A percentile compares a stretch with the other conserved stretches of the same genome.
phyloP scores from a whole-genome alignment of 768 basidiomycete species.

The Agaricus bisporus region DNA sequence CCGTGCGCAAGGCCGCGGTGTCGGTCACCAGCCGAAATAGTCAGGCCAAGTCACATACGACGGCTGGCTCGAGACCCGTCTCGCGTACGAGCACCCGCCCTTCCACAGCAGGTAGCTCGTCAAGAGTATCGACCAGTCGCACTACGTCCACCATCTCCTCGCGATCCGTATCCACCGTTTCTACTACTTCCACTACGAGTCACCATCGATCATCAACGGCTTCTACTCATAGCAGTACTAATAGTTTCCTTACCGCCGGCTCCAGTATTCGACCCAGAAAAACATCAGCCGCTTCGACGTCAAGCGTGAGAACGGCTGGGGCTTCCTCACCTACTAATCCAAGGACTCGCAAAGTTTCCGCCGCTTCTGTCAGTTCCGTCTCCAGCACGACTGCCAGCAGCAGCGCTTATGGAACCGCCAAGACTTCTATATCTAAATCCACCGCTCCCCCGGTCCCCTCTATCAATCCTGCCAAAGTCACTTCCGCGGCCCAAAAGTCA shows the following conservation, averaged over 20 bases:
- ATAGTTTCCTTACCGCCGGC: conserved; percentile 40
- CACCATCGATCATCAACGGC: not conserved
- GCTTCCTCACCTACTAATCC: conserved; percentile 13
- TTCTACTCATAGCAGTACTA: conserved; percentile 10
- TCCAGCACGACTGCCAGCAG: conserved; percentile 15
- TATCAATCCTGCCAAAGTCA: conserved; percentile 11
- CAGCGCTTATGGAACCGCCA: conserved; percentile 11
- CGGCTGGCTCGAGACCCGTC: conserved; percentile 15
- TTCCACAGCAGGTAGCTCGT: conserved; percentile 6
- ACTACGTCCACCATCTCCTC: conserved; percentile 14
- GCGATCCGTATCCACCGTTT: conserved; percentile 16
- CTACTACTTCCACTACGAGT: conserved; percentile 11
- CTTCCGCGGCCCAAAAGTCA: not conserved
- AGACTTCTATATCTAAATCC: conserved; percentile 12
- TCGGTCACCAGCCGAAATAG: conserved; percentile 8
- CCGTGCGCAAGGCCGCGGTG: conserved; percentile 20
- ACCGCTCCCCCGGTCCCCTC: conserved; percentile 13
- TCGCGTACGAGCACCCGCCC: conserved; percentile 23
- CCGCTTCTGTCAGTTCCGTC: conserved; percentile 20
- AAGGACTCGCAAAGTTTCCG: conserved; percentile 20
- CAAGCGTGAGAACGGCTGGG: conserved; percentile 15
- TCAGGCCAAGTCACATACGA: conserved; percentile 2
- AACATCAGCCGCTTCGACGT: conserved; percentile 25
- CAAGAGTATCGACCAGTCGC: not conserved
- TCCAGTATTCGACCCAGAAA: conserved; percentile 26